Percentiles rank a stretch among this genome's conserved stretches.
phyloP scores from a whole-genome alignment of 148 eudicot genomes.

The Limonium bicolor region DNA sequence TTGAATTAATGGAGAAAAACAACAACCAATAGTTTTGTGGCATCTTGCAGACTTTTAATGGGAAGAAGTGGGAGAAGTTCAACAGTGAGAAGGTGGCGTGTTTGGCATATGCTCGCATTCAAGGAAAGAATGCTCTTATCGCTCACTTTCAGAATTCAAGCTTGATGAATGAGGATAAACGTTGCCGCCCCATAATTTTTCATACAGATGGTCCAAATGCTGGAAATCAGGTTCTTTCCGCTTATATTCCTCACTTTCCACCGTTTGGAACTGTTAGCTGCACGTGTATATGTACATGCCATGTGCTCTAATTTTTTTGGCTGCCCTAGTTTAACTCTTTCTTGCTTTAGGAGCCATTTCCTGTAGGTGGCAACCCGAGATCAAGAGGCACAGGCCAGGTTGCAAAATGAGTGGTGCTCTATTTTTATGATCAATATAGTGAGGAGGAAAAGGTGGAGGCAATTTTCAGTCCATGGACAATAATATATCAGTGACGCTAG shows the following conservation, averaged over 20 bases:
- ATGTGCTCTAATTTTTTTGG: conserved; percentile 1
- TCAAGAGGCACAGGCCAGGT: too few relatives aligned
- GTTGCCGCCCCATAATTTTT: conserved; percentile 70
- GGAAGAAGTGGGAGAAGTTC: conserved; percentile 74
- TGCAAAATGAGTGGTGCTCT: too few relatives aligned
- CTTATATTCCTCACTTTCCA: neutral
- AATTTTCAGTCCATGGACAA: too few relatives aligned
- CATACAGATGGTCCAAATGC: conserved; percentile 70
- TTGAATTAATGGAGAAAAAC: too few relatives aligned
- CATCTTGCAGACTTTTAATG: conserved; percentile 46
- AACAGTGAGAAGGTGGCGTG: conserved; percentile 71
- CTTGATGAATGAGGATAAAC: conserved; percentile 82
- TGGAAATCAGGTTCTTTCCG: conserved; percentile 41
- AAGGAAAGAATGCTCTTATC: conserved; percentile 61
- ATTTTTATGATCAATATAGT: too few relatives aligned
- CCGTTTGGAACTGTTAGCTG: neutral
- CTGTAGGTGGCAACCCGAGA: too few relatives aligned
- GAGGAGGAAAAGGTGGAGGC: too few relatives aligned
- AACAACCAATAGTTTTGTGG: too few relatives aligned
- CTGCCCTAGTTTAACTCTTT: neutral
- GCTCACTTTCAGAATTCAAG: conserved; percentile 87
- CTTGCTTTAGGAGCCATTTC: conserved; percentile 50
- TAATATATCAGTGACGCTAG: too few relatives aligned
- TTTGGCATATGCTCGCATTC: conserved; percentile 76
- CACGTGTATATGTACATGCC: neutral